Evolutionary conservation across 768 basidiomycete genomes (phyloP), one percentile per base, ranked within the genome.

Genomic region (Ramaria sp.): DNA sequence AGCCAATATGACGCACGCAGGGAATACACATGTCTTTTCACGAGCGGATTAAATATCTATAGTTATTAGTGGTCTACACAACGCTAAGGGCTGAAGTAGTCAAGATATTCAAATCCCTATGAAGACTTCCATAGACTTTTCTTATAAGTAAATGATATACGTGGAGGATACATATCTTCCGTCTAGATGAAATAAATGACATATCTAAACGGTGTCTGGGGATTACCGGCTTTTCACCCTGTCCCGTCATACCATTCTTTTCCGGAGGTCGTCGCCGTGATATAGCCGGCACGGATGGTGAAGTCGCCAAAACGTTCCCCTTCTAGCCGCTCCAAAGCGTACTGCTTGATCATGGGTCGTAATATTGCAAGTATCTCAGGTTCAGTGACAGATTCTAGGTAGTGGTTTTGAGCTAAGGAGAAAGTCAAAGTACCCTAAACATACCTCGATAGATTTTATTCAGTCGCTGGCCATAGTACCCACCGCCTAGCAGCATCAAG

Each of bases 261-360:
- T 16, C 94, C 94, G 36, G 83, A 78, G 1, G 81, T 86, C 0
- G 89, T 93, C 1, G 87, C 78, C 34, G 88, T 77, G 60, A 98
- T 92, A 63, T 94, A 92, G 42, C 94, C 92, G 24, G 81, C 85
- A 45, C 95, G 78, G 58, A 99, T 86, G 30, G 90, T 89, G 66
- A 88, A 99, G 68, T 98, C 96, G 30, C 96, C 96, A 63, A 99
- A 98, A 55, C 73, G 83, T 69, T 99, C 96, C 28, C 89, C 92
- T 8, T 88, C 83, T 3, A 74, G 70, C 44, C 95, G 76, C 67
- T 97, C 93, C 25, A 87, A 71, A 0, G 95, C 91, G 65, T 92
- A 99, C 56, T 78, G 75, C 69, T 90, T 92, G 77, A 99, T 95
- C 88, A 99, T 93, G 0, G 93, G 94, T 55, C 66, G 62, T 22